A percentile compares a stretch with the other conserved stretches of the same genome.
These are phyloP conservation scores for Pseudogymnoascus sp. DNA, from an alignment of 2,329 filamentous ascomycete species.

Conservation along the genomic window DNA sequence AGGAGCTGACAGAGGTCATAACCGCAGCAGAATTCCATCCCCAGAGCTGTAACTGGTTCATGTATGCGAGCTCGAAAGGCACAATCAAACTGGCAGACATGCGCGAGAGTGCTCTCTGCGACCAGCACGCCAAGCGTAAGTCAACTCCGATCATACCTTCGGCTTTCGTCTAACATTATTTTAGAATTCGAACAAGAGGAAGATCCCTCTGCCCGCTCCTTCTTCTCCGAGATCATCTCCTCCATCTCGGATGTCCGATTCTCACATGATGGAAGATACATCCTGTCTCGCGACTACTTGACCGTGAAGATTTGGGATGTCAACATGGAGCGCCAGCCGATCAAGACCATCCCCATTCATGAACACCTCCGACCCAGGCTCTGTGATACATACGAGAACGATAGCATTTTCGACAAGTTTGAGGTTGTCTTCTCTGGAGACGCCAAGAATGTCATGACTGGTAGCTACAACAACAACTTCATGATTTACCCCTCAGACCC, in stretches of 20 bases:
- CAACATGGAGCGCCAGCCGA: conserved; percentile 94
- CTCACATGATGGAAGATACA: conserved; percentile 92
- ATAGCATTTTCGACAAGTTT: conserved; percentile 99
- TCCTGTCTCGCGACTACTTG: conserved; percentile 92
- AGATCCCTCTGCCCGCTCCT: conserved; percentile 90
- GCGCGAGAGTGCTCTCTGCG: conserved; percentile 92
- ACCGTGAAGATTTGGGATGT: conserved; percentile 99
- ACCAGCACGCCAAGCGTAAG: conserved; percentile 86
- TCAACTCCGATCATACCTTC: neutral
- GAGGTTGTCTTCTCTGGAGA: conserved; percentile 98
- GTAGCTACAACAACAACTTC: conserved; percentile 99
- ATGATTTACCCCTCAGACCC: conserved; percentile 99
- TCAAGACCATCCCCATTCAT: conserved; percentile 98
- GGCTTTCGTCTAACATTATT: conserved; percentile 14
- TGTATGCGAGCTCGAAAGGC: conserved; percentile 98
- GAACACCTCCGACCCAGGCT: conserved; percentile 89
- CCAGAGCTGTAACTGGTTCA: conserved; percentile 97
- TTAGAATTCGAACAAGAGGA: conserved; percentile 98
- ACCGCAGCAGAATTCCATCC: conserved; percentile 98
- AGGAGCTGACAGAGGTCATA: conserved; percentile 97
- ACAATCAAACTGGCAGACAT: conserved; percentile 99
- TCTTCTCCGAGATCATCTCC: conserved; percentile 99
- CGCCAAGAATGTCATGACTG: conserved; percentile 98
- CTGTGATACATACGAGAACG: conserved; percentile 98
- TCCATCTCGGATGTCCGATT: conserved; percentile 98